Conservation (phyloP, 257 asterid genomes). For the Leonotis leonurus region DNA sequence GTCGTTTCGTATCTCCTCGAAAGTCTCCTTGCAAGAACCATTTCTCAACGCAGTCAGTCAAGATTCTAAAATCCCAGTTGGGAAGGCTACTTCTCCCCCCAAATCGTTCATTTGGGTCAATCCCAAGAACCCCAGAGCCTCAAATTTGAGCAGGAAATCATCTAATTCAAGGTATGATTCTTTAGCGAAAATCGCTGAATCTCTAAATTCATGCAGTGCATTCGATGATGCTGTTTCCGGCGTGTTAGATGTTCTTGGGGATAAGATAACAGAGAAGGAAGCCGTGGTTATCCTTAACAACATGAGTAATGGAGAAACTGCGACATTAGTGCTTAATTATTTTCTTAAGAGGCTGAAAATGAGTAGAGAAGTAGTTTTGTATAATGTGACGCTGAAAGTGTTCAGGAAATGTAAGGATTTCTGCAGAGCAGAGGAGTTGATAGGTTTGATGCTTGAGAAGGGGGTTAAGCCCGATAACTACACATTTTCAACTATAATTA, state of each 20-base stretch:
- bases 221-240: slow-evolving; percentile 31
- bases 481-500: slow-evolving; percentile 77
- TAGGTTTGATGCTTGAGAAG: slow-evolving; percentile 54
- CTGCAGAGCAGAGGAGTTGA: slow-evolving; percentile 48
- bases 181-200: slow-evolving; percentile 37
- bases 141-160: slow-evolving; percentile 40
- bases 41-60: slow-evolving; percentile 10
- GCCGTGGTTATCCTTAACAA: slow-evolving; percentile 62
- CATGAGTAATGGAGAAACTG: slow-evolving; percentile 56
- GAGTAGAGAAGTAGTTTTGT: slow-evolving; percentile 43
- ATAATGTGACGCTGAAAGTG: slow-evolving; percentile 81
- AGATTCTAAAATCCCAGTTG: slow-evolving; percentile 27
- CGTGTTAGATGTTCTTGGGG: slow-evolving; percentile 34
- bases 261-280: slow-evolving; percentile 45
- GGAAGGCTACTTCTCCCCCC: slow-evolving; percentile 23
- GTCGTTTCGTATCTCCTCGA: slow-evolving; percentile 11
- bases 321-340: slow-evolving; percentile 41
- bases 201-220: slow-evolving; percentile 51
- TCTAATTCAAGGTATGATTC: slow-evolving; percentile 61
- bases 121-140: slow-evolving; percentile 65
- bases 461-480: slow-evolving; percentile 76
- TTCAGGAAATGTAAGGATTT: slow-evolving; percentile 60
- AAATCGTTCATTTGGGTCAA: slow-evolving; percentile 70
- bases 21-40: slow-evolving; percentile 36
- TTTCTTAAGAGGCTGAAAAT: slow-evolving; percentile 35